Percentiles rank a stretch among this genome's conserved stretches.
Conservation (phyloP, 2,329 filamentous ascomycete species). For the Hymenoscyphus fructigenus region DNA sequence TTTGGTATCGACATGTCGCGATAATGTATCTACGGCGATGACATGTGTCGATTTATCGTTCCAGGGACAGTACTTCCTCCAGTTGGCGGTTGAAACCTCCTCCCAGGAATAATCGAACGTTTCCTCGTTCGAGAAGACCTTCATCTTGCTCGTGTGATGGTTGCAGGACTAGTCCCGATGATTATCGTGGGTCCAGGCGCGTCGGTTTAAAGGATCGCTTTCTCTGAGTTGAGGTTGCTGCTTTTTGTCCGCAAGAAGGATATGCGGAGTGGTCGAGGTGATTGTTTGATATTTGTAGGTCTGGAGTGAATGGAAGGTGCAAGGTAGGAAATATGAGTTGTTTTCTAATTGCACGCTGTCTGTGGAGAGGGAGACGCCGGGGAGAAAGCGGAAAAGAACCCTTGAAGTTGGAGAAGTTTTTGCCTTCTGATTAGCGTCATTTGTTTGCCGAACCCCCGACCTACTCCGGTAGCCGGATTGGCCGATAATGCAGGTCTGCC, state of each 20-base stretch:
- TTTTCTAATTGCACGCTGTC: neutral
- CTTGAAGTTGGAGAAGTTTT: neutral
- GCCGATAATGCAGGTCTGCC: neutral
- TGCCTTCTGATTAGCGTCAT: constrained; percentile 1
- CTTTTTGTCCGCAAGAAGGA: neutral
- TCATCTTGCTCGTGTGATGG: constrained; percentile 60
- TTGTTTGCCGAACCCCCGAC: neutral
- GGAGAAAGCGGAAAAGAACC: constrained; percentile 1
- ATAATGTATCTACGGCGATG: constrained; percentile 89
- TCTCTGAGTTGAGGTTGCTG: neutral
- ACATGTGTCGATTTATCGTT: constrained; percentile 99
- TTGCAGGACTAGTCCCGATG: constrained; percentile 23
- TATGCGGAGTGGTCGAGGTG: neutral
- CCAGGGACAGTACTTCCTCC: constrained; percentile 98
- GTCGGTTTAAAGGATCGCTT: neutral
- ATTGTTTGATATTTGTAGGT: constrained; percentile 1
- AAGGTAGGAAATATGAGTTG: neutral
- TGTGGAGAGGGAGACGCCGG: constrained; percentile 5
- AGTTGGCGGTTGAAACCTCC: constrained; percentile 95
- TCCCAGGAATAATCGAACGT: constrained; percentile 99
- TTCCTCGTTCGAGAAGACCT: constrained; percentile 87
- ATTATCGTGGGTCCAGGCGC: neutral
- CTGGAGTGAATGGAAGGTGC: neutral
- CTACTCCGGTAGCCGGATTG: neutral
- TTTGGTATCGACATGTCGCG: constrained; percentile 61